A percentile compares a stretch with the other conserved stretches of the same genome.
phyloP scores from a whole-genome alignment of 768 basidiomycete species.

The Galerina marginata region DNA sequence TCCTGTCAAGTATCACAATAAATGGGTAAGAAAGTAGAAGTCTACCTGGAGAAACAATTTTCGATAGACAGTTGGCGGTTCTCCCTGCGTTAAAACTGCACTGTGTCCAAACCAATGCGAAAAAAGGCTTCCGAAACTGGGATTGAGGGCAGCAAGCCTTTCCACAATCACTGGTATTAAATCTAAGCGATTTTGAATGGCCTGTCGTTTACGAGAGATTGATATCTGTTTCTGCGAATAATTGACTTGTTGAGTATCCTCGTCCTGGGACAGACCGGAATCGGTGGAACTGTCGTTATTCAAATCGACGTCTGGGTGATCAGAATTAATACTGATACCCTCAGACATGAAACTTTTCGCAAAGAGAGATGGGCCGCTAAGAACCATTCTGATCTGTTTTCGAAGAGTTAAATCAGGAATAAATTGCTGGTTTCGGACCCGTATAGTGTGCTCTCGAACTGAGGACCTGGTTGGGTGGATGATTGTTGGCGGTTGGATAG shows the following conservation, averaged over 20 bases:
- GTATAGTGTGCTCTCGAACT: background rate
- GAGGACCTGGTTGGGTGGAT: conserved; percentile 9
- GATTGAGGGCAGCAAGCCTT: background rate
- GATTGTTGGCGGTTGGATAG: conserved; percentile 33
- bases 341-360: background rate
- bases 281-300: no score
- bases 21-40: background rate
- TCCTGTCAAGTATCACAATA: background rate
- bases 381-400: background rate
- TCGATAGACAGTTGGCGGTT: background rate
- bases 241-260: background rate
- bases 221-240: background rate
- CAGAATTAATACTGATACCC: no score
- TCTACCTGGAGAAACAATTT: conserved; percentile 7
- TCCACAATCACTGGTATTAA: background rate
- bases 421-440: background rate
- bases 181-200: background rate
- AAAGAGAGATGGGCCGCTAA: no score
- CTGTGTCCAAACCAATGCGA: background rate
- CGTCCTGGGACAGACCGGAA: background rate
- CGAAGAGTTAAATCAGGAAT: background rate
- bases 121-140: conserved; percentile 2
- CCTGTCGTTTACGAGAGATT: background rate
- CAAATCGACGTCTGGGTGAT: background rate
- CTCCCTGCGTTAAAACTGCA: background rate